Base-by-base conservation (phyloP, 805 yeast genomes). In the Jamesozyma jinghongensis region DNA sequence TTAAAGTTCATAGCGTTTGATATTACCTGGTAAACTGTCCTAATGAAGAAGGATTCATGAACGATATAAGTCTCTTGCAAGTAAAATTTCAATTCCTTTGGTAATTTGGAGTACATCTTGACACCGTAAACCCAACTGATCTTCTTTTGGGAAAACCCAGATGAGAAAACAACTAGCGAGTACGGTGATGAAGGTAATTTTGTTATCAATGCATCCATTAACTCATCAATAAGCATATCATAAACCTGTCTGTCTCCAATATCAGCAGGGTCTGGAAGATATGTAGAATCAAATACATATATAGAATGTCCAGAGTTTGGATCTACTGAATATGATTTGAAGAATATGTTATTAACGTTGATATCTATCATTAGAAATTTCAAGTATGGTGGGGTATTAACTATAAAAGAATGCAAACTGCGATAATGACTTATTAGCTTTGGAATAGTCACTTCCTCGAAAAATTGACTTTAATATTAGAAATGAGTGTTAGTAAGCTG, bases 31-130 rank as follows among this genome's bases (percentile, higher is more conserved):
- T 82, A 74, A 29, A 85, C 72, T 0, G 94, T 80, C 51, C 86
- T 76, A 20, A 85, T 74, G 62, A 88, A 74, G 92, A 96, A 87
- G 36, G 83, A 81, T 50, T 88, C 96, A 61, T 90, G 97, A 2
- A 90, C 94, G 25, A 88, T 73, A 47, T 80, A 82, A 3, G 86
- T 67, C 52, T 77, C 80, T 38, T 66, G 64, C 34, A 90, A 61
- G 41, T 73, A 68, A 39, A 73, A 71, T 44, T 75, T 73, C 34
- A 70, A 62, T 4, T 68, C 68, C 13, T 73, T 69, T 2, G 90
- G 77, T 20, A 90, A 69, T 47, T 74, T 62, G 46, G 74, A 63
- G 54, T 72, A 76, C 40, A 77, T 68, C 37, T 66, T 70, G n/a
- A 76, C 66, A 44, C 86, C 84, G 74, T 86, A 81, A 6, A 80